Percentiles rank a stretch among this genome's conserved stretches.
phyloP scores from a whole-genome alignment of 1,284 basidiomycete species.

The Polyporus tsugae region DNA sequence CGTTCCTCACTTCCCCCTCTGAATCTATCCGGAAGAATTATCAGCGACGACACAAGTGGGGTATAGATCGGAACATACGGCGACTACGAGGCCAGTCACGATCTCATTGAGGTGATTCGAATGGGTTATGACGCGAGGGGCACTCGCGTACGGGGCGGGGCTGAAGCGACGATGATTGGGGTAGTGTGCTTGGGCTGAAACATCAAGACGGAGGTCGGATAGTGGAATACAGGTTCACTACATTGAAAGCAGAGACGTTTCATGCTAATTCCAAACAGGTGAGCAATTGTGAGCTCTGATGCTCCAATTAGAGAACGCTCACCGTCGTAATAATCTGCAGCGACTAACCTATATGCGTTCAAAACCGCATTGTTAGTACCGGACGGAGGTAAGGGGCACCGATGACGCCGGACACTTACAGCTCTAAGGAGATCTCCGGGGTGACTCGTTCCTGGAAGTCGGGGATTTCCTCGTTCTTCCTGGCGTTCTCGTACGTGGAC shows the following conservation, averaged over 20 bases:
- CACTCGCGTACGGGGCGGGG: background rate
- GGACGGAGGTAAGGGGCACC: background rate
- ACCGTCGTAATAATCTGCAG: slow-evolving; percentile 82
- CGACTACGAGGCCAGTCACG: background rate
- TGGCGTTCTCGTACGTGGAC: slow-evolving; percentile 65
- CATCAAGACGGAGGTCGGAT: background rate
- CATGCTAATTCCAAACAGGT: slow-evolving; percentile 12
- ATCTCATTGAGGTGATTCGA: background rate
- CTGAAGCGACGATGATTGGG: background rate
- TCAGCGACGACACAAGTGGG: background rate
- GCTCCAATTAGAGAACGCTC: slow-evolving; percentile 12
- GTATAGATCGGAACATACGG: background rate
- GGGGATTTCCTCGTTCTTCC: slow-evolving; percentile 73
- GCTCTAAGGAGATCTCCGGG: slow-evolving; percentile 83
- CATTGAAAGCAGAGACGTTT: background rate
- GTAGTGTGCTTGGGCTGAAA: background rate
- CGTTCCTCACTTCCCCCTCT: too few relatives aligned
- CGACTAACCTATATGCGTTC: slow-evolving; percentile 58
- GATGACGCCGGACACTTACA: slow-evolving; percentile 61
- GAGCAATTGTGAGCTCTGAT: background rate
- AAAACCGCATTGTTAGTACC: background rate
- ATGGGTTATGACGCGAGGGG: background rate
- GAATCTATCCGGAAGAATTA: background rate
- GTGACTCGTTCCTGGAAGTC: slow-evolving; percentile 82
- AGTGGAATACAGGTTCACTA: background rate